These are phyloP conservation scores for Coemansia sp. DNA, from an alignment of 192 early-diverging fungal species.

Conservation along the genomic window DNA sequence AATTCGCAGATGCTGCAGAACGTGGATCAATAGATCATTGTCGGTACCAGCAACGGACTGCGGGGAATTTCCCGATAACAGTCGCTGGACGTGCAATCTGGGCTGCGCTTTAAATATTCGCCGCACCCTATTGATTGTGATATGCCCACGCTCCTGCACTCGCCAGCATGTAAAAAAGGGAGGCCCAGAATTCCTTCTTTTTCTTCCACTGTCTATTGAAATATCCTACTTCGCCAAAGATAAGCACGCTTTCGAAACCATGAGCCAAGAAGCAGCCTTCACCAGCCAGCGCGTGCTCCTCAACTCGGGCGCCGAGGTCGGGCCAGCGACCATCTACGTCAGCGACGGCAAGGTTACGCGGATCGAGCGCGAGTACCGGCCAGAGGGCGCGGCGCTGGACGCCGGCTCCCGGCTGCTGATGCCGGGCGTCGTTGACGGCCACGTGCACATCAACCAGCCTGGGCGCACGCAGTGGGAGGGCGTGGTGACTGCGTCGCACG, in stretches of 20 bases:
- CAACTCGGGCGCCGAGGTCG: conserved; percentile 39
- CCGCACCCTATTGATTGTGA: neutral
- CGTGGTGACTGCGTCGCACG: conserved; percentile 71
- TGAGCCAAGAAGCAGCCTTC: conserved; percentile 36
- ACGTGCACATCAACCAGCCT: conserved; percentile 83
- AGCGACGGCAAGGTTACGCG: conserved; percentile 54
- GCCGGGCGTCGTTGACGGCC: conserved; percentile 72
- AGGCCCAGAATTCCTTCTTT: neutral
- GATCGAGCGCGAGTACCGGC: conserved; percentile 44
- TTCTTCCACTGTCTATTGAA: too few relatives aligned
- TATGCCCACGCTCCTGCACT: too few relatives aligned
- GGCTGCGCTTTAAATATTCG: neutral
- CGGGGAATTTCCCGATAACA: conserved; percentile 9
- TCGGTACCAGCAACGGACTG: too few relatives aligned
- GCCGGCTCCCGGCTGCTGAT: conserved; percentile 61
- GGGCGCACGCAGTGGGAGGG: conserved; percentile 85
- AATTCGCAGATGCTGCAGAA: neutral
- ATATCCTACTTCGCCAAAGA: too few relatives aligned
- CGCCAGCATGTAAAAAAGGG: too few relatives aligned
- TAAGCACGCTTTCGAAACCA: neutral
- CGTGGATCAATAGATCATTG: neutral
- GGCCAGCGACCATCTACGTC: conserved; percentile 59
- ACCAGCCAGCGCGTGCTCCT: conserved; percentile 50
- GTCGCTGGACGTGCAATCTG: too few relatives aligned
- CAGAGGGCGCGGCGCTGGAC: conserved; percentile 48